Evolutionary conservation across 2,329 filamentous ascomycete genomes (phyloP).

Genomic region (Sclerotiophoma versabilis): DNA sequence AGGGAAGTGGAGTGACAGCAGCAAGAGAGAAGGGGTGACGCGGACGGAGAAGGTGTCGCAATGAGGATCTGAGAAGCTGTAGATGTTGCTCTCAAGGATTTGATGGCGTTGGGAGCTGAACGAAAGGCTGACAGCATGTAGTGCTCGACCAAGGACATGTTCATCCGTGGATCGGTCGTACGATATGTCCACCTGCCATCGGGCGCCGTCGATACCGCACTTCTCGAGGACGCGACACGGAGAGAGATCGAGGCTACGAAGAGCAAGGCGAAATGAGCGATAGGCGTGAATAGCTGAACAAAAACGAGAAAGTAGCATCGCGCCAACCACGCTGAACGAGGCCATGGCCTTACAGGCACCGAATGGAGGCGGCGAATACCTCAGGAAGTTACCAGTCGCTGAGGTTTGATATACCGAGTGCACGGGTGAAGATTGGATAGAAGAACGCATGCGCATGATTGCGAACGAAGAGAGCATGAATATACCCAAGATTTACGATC

Average conservation of each 20-base stretch:
- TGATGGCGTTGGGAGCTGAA: not conserved
- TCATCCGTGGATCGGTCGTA: conserved; percentile 91
- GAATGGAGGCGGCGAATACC: too few species aligned
- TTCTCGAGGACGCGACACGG: conserved; percentile 83
- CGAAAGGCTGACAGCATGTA: conserved; percentile 35
- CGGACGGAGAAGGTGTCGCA: too few species aligned
- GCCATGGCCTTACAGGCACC: not conserved
- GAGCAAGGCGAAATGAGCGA: conserved; percentile 47
- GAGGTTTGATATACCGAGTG: too few species aligned
- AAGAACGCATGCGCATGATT: too few species aligned
- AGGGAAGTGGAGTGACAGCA: not conserved
- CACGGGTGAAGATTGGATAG: too few species aligned
- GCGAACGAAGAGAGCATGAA: not conserved
- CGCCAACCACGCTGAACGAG: conserved; percentile 1
- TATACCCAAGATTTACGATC: not conserved
- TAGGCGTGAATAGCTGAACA: too few species aligned
- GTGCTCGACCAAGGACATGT: conserved; percentile 92
- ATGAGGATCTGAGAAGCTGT: too few species aligned
- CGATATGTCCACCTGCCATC: conserved; percentile 89
- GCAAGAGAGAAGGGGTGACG: too few species aligned
- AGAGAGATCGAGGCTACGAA: conserved; percentile 47
- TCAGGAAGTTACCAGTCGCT: too few species aligned
- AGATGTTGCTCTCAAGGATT: not conserved
- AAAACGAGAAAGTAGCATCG: not conserved
- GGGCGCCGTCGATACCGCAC: conserved; percentile 79